phyloP scores from a whole-genome alignment of 768 basidiomycete species.

The Leccinum sublutescens region DNA sequence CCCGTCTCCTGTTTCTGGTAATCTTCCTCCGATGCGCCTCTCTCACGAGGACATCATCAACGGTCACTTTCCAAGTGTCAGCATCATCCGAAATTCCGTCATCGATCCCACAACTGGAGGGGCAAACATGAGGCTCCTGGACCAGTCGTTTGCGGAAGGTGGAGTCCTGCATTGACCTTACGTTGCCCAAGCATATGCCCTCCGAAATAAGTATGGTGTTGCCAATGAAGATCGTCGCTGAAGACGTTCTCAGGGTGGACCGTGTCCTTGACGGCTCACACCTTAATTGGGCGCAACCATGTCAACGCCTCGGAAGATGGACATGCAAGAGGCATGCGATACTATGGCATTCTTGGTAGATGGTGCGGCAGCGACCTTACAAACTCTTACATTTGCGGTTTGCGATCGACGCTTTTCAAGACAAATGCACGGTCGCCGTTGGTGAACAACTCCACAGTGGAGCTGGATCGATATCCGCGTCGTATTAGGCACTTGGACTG shows the following conservation, averaged over 20 bases:
- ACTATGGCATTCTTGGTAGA: not conserved
- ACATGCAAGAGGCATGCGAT: not conserved
- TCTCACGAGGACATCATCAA: not conserved
- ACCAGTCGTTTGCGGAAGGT: not conserved
- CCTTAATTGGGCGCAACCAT: no score
- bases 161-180: not conserved
- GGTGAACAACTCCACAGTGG: not conserved
- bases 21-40: not conserved
- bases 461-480: not conserved
- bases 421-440: not conserved
- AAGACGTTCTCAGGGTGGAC: not conserved
- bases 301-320: not conserved
- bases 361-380: no score
- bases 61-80: not conserved
- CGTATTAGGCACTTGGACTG: not conserved
- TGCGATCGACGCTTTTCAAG: not conserved
- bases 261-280: not conserved
- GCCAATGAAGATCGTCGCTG: not conserved
- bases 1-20: not conserved
- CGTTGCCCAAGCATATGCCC: not conserved
- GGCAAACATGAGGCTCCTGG: not conserved
- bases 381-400: not conserved
- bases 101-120: not conserved
- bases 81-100: conserved; percentile 1
- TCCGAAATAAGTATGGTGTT: not conserved